These are phyloP conservation scores for Fulvia fulva DNA, from an alignment of 2,329 filamentous ascomycete species.

Conservation along the genomic window DNA sequence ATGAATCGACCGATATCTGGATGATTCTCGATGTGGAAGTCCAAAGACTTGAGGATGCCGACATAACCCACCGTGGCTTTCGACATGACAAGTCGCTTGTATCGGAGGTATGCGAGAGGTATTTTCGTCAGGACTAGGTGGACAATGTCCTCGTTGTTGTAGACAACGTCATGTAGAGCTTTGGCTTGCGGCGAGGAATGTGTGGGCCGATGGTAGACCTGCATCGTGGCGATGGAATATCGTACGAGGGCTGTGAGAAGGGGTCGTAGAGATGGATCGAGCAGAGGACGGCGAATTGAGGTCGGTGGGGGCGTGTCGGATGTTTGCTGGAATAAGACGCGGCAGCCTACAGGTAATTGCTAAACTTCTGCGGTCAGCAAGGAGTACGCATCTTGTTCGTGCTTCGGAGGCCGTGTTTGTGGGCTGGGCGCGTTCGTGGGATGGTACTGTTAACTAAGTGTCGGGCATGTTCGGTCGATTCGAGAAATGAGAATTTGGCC, in stretches of 20 bases:
- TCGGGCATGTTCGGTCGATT: too few relatives aligned
- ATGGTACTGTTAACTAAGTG: too few relatives aligned
- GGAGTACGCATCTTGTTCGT: too few relatives aligned
- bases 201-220: not conserved
- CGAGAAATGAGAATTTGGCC: too few relatives aligned
- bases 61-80: not conserved
- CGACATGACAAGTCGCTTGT: not conserved
- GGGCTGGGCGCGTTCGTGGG: too few relatives aligned
- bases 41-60: not conserved
- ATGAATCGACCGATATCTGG: not conserved
- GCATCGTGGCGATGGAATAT: not conserved
- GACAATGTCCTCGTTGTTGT: not conserved
- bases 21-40: not conserved
- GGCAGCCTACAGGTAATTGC: too few relatives aligned
- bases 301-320: not conserved
- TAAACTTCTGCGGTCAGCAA: too few relatives aligned
- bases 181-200: not conserved
- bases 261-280: not conserved
- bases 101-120: not conserved
- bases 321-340: not conserved
- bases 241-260: not conserved
- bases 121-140: not conserved
- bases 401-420: too few relatives aligned
- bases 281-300: not conserved
- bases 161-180: not conserved